Percentiles rank a stretch among this genome's conserved stretches.
Evolutionary conservation across 2,329 filamentous ascomycete genomes (phyloP).

Genomic region (Juglanconis juglandina): DNA sequence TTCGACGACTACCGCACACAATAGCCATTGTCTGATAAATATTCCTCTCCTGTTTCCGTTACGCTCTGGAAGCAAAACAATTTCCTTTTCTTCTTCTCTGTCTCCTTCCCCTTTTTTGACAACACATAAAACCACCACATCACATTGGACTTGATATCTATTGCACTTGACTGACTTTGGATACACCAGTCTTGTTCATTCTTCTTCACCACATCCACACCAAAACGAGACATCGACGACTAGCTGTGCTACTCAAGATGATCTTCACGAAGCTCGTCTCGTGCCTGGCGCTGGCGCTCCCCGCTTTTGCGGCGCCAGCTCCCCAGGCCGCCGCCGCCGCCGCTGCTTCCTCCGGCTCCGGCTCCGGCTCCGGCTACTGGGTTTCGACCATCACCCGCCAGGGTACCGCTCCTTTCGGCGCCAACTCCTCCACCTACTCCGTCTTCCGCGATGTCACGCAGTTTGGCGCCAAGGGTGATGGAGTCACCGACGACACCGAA

Average conservation of each 20-base stretch:
- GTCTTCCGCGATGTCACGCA: slow-evolving; percentile 76
- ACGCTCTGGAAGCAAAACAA: too few relatives aligned
- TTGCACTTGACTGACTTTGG: background rate
- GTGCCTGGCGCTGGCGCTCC: slow-evolving; percentile 17
- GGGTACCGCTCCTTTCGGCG: slow-evolving; percentile 63
- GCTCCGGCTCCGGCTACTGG: slow-evolving; percentile 57
- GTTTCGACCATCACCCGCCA: slow-evolving; percentile 67
- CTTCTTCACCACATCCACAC: too few relatives aligned
- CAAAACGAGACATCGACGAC: slow-evolving; percentile 8
- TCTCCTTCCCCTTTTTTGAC: background rate
- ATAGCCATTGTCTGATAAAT: background rate
- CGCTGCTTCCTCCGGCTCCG: background rate
- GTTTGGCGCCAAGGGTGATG: slow-evolving; percentile 68
- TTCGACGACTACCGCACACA: background rate
- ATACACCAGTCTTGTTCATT: background rate
- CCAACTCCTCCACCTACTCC: slow-evolving; percentile 57
- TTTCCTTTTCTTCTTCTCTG: too few relatives aligned
- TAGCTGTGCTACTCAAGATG: slow-evolving; percentile 20
- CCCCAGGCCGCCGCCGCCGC: slow-evolving; percentile 1
- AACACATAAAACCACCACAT: too few relatives aligned
- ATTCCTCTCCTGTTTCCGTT: too few relatives aligned
- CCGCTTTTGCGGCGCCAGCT: slow-evolving; percentile 16
- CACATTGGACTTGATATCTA: too few relatives aligned
- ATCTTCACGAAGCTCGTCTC: slow-evolving; percentile 17
- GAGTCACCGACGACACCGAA: slow-evolving; percentile 70